These are phyloP conservation scores for Periglandula ipomoeae DNA, from an alignment of 2,329 filamentous ascomycete species.

Conservation along the genomic window DNA sequence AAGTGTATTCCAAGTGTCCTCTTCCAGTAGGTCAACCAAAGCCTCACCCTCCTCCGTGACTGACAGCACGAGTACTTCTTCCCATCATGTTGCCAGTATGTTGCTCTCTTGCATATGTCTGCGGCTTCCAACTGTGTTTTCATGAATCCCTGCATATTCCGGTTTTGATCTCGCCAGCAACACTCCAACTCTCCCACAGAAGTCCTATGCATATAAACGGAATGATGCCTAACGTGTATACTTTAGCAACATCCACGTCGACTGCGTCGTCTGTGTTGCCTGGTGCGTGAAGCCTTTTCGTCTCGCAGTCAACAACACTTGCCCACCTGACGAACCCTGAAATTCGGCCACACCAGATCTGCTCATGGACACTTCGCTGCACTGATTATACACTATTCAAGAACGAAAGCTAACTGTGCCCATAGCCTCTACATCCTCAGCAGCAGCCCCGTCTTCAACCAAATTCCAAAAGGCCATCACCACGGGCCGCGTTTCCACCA, in stretches of 20 bases:
- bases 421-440: neutral
- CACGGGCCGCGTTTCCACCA: conserved; percentile 24
- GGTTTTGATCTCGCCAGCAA: neutral
- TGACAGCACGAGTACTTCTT: neutral
- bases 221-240: neutral
- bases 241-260: neutral
- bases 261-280: conserved; percentile 1
- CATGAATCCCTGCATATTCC: neutral
- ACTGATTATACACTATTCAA: neutral
- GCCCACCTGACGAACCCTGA: neutral
- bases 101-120: conserved; percentile 7
- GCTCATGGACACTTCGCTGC: neutral
- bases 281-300: conserved; percentile 2
- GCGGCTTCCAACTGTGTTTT: neutral
- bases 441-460: conserved; percentile 9
- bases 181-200: neutral
- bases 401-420: conserved; percentile 11
- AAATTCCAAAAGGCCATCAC: conserved; percentile 22
- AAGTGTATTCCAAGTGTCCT: conserved; percentile 18
- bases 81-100: conserved; percentile 22
- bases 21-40: conserved; percentile 18
- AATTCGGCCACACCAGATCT: neutral
- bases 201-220: neutral
- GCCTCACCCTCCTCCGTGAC: conserved; percentile 12
- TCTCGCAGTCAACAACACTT: neutral